Evolutionary conservation across 108 stramenopile genomes (phyloP).

Genomic region (Pseudonitzschia multistriata): DNA sequence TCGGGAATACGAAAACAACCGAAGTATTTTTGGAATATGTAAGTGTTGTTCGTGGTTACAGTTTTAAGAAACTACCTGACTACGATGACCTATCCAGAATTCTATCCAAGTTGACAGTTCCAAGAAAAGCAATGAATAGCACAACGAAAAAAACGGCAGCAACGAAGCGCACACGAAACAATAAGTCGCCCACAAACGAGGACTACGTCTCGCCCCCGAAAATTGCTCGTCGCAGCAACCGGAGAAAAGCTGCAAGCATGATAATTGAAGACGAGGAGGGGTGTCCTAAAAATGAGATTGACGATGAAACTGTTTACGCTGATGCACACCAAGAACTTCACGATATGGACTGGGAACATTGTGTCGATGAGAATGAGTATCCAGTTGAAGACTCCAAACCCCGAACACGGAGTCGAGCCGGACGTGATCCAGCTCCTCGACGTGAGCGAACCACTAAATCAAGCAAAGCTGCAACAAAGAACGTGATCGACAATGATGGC

Average conservation of each 20-base stretch:
- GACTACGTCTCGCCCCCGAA: slow-evolving; percentile 16
- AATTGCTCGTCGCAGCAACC: slow-evolving; percentile 16
- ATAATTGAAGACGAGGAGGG: slow-evolving; percentile 2
- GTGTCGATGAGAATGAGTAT: slow-evolving; percentile 20
- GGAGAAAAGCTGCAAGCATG: slow-evolving; percentile 5
- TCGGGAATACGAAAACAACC: slow-evolving; percentile 18
- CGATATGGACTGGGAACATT: slow-evolving; percentile 42
- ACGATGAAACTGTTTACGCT: slow-evolving; percentile 9
- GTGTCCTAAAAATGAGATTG: not conserved
- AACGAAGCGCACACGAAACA: not conserved
- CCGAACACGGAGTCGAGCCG: not conserved
- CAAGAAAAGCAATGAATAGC: not conserved
- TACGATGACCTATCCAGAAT: slow-evolving; percentile 47
- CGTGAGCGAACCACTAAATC: not conserved
- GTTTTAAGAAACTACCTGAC: slow-evolving; percentile 60
- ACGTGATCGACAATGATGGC: not conserved
- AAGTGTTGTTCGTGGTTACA: slow-evolving; percentile 39
- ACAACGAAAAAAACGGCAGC: slow-evolving; percentile 10
- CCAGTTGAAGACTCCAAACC: slow-evolving; percentile 13
- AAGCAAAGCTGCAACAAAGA: not conserved
- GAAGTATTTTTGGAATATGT: slow-evolving; percentile 42
- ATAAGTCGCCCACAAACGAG: not conserved
- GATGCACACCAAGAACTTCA: slow-evolving; percentile 16
- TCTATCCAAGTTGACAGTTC: slow-evolving; percentile 20
- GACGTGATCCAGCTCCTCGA: not conserved